Evolutionary conservation across 768 basidiomycete species (phyloP), one percentile per base, ranked within the genome.

Genomic region (Boletus sensibilis): DNA sequence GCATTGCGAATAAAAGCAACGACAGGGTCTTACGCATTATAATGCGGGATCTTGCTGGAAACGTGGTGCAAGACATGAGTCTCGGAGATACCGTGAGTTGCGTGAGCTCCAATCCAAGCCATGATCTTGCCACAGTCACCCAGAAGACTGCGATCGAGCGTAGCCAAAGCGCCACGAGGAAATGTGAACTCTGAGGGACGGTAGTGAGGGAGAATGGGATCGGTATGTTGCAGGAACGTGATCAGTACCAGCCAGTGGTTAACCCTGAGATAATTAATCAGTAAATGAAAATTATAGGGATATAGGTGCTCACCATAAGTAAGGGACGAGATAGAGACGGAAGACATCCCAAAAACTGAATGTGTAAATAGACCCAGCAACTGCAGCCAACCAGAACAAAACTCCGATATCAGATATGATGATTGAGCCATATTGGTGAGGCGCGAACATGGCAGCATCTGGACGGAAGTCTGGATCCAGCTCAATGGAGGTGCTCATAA

Each of bases 161-260:
- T 99, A 50, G 91, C 77, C 50, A 98, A 85, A 16, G 96, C 96
- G 56, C 96, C 96, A 63, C 94, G 91, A 42, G 88, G 79, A 82
- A 98, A 99, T 38, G 87, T 94, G 81, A 96, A 98, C 68, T 90
- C 87, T 37, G 83, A 69, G 14, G 87, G 83, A 60, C 91, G 90
- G 81, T 97, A 98, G 76, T 98, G 96, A 47, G 95, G 95, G 42
- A 98, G 83, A 44, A 89, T 72, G 20, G 95, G 93, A 75, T 98
- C 96, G 65, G 96, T 98, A 79, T 99, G 96, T 77, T 99, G 96
- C 49, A 98, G 80, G 88, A 93, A 98, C 20, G 94, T 97, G 78
- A 98, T 97, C 65, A 94, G 67, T 55, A 98, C 92, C 52, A 98
- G 82, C 94, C 94, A 97, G 79, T 94, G 92, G 79, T 92, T 92